Evolutionary conservation across 1,284 basidiomycete species (phyloP), one percentile per base, ranked within the genome.

Genomic region (Austroboletus niveus): DNA sequence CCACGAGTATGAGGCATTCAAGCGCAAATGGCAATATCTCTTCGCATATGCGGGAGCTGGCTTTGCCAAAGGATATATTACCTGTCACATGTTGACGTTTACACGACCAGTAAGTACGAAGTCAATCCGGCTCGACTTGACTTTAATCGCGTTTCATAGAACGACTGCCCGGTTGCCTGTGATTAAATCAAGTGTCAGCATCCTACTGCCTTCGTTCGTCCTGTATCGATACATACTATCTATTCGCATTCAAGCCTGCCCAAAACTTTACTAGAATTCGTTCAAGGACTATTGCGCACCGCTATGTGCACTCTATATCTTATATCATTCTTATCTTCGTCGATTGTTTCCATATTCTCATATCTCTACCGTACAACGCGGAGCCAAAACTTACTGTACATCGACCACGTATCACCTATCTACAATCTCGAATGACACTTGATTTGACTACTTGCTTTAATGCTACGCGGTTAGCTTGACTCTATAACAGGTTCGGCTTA

Each of bases 1-100:
- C 31, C 67, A 71, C 20, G 78, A 83, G 58, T 87, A 80, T 58
- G 79, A 78, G 15, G 68, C 77, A 20, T 89, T 89, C 78, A 81
- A 80, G 60, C 76, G 84, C 51, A 89, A 89, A 69, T 89, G 87
- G 86, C 79, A 84, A 60, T 89, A 88, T 63, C 80, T 88, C 42
- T 89, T 88, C 62, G 86, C 82, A 12, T 89, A 89, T 60, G 87
- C 86, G 39, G 83, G 80, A 42, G 84, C 85, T 47, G 86, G 87
- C 10, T 88, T 89, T 69, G 77, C 80, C 20, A 82, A 84, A 60
- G 87, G 85, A 15, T 89, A 87, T 69, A 86, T 88, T 60, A 84
- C 84, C 35, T 88, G 85, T 58, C 86, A 89, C 59, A 87, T 89
- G 85, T 74, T 88, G 52, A 81, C 81, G 14, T 84, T 84, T 61